Conservation (phyloP, 106 monocot genomes). For the Chionographis japonica region DNA sequence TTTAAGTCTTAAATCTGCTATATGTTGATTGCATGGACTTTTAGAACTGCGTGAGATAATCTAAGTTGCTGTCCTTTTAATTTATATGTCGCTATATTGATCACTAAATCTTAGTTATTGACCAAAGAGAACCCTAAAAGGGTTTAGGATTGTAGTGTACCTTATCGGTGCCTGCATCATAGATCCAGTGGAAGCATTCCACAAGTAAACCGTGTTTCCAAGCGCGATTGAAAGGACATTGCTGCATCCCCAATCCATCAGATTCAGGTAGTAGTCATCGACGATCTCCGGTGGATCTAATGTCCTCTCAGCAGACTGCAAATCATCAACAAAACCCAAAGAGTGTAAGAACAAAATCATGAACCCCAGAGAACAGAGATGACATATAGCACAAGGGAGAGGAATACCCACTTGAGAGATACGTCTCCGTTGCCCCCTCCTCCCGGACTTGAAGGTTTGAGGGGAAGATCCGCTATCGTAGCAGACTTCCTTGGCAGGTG, state of each 20-base stretch:
- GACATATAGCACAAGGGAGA: not conserved
- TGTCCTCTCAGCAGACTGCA: constrained; percentile 48
- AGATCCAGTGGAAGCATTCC: no score
- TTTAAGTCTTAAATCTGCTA: no score
- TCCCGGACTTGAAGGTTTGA: constrained; percentile 17
- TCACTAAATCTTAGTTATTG: no score
- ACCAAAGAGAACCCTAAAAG: no score
- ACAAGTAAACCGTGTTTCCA: no score
- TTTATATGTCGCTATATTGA: no score
- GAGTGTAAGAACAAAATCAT: not conserved
- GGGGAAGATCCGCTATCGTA: constrained; percentile 1
- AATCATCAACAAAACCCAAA: not conserved
- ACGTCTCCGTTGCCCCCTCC: constrained; percentile 36
- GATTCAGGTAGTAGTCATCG: constrained; percentile 56
- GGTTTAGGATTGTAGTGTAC: no score
- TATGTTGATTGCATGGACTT: no score
- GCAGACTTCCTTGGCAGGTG: not conserved
- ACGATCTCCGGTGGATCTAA: constrained; percentile 49
- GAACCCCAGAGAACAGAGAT: not conserved
- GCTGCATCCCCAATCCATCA: constrained; percentile 57
- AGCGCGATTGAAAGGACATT: constrained; percentile 56
- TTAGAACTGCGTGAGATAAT: no score
- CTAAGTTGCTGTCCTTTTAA: no score
- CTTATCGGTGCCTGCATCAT: no score
- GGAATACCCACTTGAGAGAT: constrained; percentile 44